Evolutionary conservation across 2,329 filamentous ascomycete genomes (phyloP).

Genomic region (Botryotinia calthae): DNA sequence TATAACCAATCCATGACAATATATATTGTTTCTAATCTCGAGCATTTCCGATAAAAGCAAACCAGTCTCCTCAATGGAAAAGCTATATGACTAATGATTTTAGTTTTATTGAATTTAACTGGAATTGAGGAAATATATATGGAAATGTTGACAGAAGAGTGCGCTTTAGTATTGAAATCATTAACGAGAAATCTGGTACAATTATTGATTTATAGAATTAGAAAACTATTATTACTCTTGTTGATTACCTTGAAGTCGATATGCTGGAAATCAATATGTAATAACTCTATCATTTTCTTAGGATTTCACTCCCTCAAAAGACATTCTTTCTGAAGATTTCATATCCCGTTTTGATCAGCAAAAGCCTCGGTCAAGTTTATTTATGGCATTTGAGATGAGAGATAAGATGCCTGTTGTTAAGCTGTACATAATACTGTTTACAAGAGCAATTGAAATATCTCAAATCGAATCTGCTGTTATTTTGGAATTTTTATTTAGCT

Average conservation of each 20-base stretch:
- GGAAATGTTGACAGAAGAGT: neutral
- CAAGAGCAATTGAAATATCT: too few relatives aligned
- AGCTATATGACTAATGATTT: neutral
- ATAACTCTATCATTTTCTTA: neutral
- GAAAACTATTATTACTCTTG: neutral
- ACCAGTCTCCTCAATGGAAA: neutral
- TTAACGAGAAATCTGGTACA: neutral
- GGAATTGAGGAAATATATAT: neutral
- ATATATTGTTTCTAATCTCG: neutral
- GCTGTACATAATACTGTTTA: neutral
- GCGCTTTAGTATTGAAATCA: neutral
- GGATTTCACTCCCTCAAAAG: neutral
- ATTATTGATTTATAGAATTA: neutral
- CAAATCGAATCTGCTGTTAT: neutral
- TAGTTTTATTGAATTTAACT: neutral
- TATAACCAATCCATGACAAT: too few relatives aligned
- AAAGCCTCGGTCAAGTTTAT: neutral
- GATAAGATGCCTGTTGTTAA: neutral
- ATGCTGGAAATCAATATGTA: neutral
- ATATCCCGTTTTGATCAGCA: too few relatives aligned
- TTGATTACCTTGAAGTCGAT: neutral
- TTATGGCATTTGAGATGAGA: slow-evolving; percentile 1
- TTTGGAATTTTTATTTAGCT: neutral
- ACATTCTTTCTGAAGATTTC: neutral
- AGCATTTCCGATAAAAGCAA: neutral